Base-by-base conservation (phyloP, 2,329 filamentous ascomycete genomes). In the Cladorrhinum sp. region DNA sequence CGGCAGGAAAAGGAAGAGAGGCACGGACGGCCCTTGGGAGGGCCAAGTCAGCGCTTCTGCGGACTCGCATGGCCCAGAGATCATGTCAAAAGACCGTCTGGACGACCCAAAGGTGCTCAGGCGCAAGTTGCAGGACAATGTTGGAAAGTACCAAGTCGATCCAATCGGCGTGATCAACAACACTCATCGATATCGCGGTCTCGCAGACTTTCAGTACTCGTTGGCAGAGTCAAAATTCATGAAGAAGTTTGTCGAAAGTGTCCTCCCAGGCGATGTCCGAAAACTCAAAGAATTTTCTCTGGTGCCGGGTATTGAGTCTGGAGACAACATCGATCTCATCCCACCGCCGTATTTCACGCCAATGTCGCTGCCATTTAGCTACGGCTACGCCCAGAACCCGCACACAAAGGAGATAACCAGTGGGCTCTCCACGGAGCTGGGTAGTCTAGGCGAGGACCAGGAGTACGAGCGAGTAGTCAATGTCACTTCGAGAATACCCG, bases 151-250 rank as follows among this genome's bases (percentile, higher is more conserved):
- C 72, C 75, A 81, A 3, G 81, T 91, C 28, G 86, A 92, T 66
- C 81, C 87, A 1, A 81, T 93, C 2, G 92, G 92, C 7, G 75
- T 86, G 20, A 84, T 97, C 63, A 85, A 87, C 59, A 86, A 91
- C 67, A 95, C 89, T 1, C 92, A 98, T 79, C 86, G 94, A 39
- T 99, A 96, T 74, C 85, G 94, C 72, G 87, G 83, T 30, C 81
- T 96, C 65, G 88, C 92, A 8, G 94, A 98, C 74, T 96, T 96
- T 70, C 91, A 96, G 69, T 94, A 88, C 75, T 86, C 90, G 21
- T 86, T 89, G 55, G 81, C 81, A 14, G 81, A 83, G 36, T 88
- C 88, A 51, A 77, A 83, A 0, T 91, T 96, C 72, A 86, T 92
- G 69, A 81, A 82, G 30, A 85, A 87, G 62, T 86, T 97, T 60